Percentiles rank a stretch among this genome's conserved stretches.
Evolutionary conservation across 805 yeast genomes (phyloP).

Genomic region (Saccharomycopsis sp.): DNA sequence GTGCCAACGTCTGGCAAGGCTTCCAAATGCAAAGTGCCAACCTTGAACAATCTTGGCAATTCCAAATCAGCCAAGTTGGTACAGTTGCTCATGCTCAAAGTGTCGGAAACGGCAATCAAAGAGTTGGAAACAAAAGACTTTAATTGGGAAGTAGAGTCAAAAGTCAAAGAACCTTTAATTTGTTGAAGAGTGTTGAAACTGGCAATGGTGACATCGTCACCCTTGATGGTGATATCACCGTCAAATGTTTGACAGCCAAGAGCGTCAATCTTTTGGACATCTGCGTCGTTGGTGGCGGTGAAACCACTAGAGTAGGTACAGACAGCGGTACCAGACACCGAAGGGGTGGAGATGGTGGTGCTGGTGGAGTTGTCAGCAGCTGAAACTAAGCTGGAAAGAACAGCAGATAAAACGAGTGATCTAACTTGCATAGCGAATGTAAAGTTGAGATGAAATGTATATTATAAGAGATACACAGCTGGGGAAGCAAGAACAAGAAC

Average conservation of each 20-base stretch:
- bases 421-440: conserved; percentile 15
- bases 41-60: conserved; percentile 71
- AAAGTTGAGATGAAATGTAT: not conserved
- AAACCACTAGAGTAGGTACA: conserved; percentile 54
- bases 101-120: conserved; percentile 65
- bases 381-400: conserved; percentile 22
- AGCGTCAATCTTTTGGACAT: conserved; percentile 60
- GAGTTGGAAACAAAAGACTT: conserved; percentile 66
- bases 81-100: conserved; percentile 51
- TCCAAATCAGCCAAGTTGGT: conserved; percentile 59
- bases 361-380: conserved; percentile 28
- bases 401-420: conserved; percentile 12
- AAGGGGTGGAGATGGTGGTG: conserved; percentile 42
- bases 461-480: not conserved
- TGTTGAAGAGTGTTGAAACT: conserved; percentile 67
- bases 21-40: conserved; percentile 69
- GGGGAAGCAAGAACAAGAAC: not conserved
- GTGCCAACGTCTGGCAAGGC: conserved; percentile 77
- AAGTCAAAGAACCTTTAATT: conserved; percentile 65
- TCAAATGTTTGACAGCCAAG: conserved; percentile 57
- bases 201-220: conserved; percentile 35
- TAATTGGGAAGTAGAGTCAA: conserved; percentile 58
- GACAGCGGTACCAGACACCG: conserved; percentile 42
- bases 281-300: conserved; percentile 74
- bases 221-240: conserved; percentile 69